Conservation (phyloP, 2,329 filamentous ascomycete species). For the Aureobasidium namibiae region DNA sequence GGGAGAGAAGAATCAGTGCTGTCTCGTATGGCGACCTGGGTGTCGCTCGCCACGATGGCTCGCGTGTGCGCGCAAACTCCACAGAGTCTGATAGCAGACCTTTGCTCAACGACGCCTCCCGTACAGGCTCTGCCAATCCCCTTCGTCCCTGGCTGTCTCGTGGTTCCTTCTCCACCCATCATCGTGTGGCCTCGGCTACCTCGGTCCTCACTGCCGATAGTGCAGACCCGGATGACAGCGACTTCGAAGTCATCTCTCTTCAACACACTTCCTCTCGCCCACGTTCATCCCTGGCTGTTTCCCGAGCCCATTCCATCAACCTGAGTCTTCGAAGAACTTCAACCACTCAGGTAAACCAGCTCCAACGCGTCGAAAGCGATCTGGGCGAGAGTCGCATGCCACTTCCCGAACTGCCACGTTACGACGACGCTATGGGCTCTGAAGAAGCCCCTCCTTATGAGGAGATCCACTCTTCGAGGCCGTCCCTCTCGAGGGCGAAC, state of each 20-base stretch:
- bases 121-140: slow-evolving; percentile 38
- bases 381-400: slow-evolving; percentile 24
- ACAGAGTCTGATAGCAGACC: slow-evolving; percentile 64
- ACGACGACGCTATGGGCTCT: slow-evolving; percentile 28
- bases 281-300: slow-evolving; percentile 7
- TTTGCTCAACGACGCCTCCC: slow-evolving; percentile 63
- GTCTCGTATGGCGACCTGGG: slow-evolving; percentile 72
- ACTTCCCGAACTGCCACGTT: slow-evolving; percentile 26
- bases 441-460: slow-evolving; percentile 42
- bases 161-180: slow-evolving; percentile 27
- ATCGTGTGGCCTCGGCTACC: slow-evolving; percentile 35
- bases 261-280: slow-evolving; percentile 29
- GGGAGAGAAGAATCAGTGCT: slow-evolving; percentile 61
- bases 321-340: slow-evolving; percentile 7
- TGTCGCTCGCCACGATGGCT: slow-evolving; percentile 69
- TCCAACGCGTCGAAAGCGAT: slow-evolving; percentile 21
- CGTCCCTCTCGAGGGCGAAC: slow-evolving; percentile 2
- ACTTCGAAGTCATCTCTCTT: slow-evolving; percentile 36
- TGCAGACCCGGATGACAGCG: slow-evolving; percentile 31
- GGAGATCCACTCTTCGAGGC: not conserved
- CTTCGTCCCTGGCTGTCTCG: slow-evolving; percentile 24
- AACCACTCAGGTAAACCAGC: not conserved
- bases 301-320: slow-evolving; percentile 19
- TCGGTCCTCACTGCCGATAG: slow-evolving; percentile 33
- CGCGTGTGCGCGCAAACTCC: slow-evolving; percentile 63